Base-by-base conservation (phyloP, 2,329 filamentous ascomycete species). In the Xylariales sp. region DNA sequence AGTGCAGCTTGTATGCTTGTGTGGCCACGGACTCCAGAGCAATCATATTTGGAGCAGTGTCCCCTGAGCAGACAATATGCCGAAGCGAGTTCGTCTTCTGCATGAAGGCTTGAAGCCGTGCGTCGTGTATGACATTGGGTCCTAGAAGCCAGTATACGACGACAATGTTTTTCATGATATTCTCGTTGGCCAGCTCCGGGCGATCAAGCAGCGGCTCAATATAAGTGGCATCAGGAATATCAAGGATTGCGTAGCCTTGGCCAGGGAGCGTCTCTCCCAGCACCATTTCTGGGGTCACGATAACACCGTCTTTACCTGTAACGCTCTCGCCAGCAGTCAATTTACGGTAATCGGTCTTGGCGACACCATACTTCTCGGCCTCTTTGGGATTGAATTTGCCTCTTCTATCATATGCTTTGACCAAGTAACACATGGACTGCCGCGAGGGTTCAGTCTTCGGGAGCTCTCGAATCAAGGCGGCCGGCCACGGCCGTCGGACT, bases 241-340 rank as follows among this genome's bases (percentile, higher is more conserved):
- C 90, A 28, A 94, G 68, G 6, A 98, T 70, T 7, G 86, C 84
- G 46, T 95, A 71, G 3, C 88, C 90, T 39, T 72, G 76, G 10
- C 89, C 89, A 5, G 75, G 70, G 39, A 80, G 72, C 4, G 72
- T 63, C 10, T 81, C 68, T 2, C 76, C 88, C 36, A 98, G 55
- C 2, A 97, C 89, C 83, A 95, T 93, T 0, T 93, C 85, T 2
- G 91, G 84, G 0, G 83, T 93, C 20, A 98, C 77, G 0, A 73
- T 74, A 6, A 68, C 70, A 5, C 88, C 89, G 50, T 83, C 74
- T 12, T 70, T 65, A 17, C 78, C 80, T 37, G 67, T 63, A 2
- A 93, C 80, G 33, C 61, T 80, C 44, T 81, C 47, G 3, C 89
- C 88, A 2, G 53, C 57, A 0, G 82, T 70, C 29, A 98, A 69